A percentile compares a stretch with the other conserved stretches of the same genome.
Conservation (phyloP, 2,329 filamentous ascomycete genomes). For the Fusarium sp. region DNA sequence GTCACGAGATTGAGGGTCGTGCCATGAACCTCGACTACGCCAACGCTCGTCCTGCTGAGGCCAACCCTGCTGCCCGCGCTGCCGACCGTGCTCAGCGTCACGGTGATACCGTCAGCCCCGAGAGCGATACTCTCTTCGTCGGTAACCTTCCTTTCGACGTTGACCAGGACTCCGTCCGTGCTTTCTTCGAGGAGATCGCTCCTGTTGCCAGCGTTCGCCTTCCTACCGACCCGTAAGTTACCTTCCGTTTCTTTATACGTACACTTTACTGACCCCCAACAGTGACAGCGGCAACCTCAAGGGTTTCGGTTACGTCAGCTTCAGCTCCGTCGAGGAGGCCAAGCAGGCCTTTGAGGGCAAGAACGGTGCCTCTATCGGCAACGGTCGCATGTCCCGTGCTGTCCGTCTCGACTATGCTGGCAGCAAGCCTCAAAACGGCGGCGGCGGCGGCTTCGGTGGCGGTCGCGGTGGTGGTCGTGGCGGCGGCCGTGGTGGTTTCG, state of each 20-base stretch:
- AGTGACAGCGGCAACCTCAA: slow-evolving; percentile 85
- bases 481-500: slow-evolving; percentile 60
- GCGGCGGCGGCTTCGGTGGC: slow-evolving; percentile 64
- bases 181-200: slow-evolving; percentile 78
- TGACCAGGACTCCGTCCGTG: slow-evolving; percentile 78
- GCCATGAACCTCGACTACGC: slow-evolving; percentile 83
- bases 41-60: slow-evolving; percentile 69
- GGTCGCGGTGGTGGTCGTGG: slow-evolving; percentile 61
- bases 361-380: slow-evolving; percentile 72
- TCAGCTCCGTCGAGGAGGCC: slow-evolving; percentile 84
- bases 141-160: slow-evolving; percentile 90
- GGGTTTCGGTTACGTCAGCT: slow-evolving; percentile 93
- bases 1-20: slow-evolving; percentile 78
- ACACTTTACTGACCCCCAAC: slow-evolving; percentile 26
- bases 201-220: slow-evolving; percentile 83
- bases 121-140: slow-evolving; percentile 88
- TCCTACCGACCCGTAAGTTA: slow-evolving; percentile 79
- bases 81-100: slow-evolving; percentile 74
- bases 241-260: not conserved
- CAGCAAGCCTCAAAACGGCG: slow-evolving; percentile 70
- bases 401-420: slow-evolving; percentile 86
- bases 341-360: slow-evolving; percentile 76
- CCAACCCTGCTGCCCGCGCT: slow-evolving; percentile 65
- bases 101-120: slow-evolving; percentile 82
- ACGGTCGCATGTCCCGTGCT: slow-evolving; percentile 75